These are phyloP conservation scores for Talaromyces sp. DNA, from an alignment of 2,329 filamentous ascomycete genomes.

Conservation along the genomic window DNA sequence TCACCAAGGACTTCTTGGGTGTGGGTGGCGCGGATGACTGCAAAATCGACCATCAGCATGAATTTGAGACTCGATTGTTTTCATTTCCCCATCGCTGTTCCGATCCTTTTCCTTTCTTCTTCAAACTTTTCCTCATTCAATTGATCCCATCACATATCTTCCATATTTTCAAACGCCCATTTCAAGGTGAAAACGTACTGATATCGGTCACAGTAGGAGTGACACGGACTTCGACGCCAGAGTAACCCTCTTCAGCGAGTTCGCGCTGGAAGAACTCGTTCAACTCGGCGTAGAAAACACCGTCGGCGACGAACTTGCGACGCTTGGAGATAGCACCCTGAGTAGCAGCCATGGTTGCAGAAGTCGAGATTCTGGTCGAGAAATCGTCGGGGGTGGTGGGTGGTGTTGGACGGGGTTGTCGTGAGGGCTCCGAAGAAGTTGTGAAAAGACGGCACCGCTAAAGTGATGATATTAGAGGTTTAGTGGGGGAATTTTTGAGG, in stretches of 20 bases:
- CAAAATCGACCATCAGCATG: constrained; percentile 34
- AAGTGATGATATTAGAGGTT: constrained; percentile 19
- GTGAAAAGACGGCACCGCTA: constrained; percentile 22
- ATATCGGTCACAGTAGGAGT: constrained; percentile 99
- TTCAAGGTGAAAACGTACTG: constrained; percentile 52
- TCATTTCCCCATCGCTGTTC: background rate
- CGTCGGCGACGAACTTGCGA: constrained; percentile 83
- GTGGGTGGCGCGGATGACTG: constrained; percentile 97
- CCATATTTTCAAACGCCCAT: constrained; percentile 17
- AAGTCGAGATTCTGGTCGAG: constrained; percentile 28
- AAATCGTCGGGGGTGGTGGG: constrained; percentile 26
- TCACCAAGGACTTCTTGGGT: constrained; percentile 99
- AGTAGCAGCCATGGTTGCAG: constrained; percentile 49
- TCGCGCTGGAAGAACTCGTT: constrained; percentile 99
- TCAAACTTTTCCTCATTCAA: constrained; percentile 1
- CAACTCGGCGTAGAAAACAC: constrained; percentile 99
- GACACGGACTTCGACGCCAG: constrained; percentile 98
- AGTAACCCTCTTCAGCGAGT: constrained; percentile 99
- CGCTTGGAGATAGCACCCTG: constrained; percentile 54
- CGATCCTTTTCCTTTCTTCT: background rate
- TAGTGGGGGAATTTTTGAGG: constrained; percentile 40
- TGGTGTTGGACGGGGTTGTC: constrained; percentile 24
- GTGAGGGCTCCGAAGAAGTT: constrained; percentile 24
- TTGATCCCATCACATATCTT: constrained; percentile 10
- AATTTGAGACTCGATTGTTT: constrained; percentile 18